phyloP scores from a whole-genome alignment of 306 rosid genomes.

The Vigna trinervia region DNA sequence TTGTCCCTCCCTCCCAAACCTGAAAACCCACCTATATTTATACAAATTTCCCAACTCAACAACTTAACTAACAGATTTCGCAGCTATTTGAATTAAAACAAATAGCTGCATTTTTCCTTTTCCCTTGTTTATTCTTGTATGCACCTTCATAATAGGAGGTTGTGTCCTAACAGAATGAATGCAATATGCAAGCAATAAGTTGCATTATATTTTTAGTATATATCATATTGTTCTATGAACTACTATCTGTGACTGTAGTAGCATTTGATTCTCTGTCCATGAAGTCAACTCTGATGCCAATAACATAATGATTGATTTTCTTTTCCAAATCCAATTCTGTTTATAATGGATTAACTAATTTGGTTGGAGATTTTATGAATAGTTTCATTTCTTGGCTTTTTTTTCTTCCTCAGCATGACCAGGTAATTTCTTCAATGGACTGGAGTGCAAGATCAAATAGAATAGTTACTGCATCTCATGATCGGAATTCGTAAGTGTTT shows the following conservation, averaged over 20 bases:
- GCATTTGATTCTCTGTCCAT: slow-evolving; percentile 5
- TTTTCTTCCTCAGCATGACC: slow-evolving; percentile 80
- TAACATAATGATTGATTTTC: neutral
- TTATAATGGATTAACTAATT: slow-evolving; percentile 28
- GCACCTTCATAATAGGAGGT: no score
- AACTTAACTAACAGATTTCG: no score
- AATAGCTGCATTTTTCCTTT: no score
- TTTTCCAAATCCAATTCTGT: slow-evolving; percentile 13
- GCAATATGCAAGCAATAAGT: slow-evolving; percentile 5
- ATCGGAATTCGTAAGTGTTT: slow-evolving; percentile 93
- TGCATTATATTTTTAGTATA: slow-evolving; percentile 1
- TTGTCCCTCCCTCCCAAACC: no score
- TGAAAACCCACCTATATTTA: no score
- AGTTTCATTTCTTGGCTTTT: slow-evolving; percentile 36
- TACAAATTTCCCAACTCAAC: no score
- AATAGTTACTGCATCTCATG: slow-evolving; percentile 96
- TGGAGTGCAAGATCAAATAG: slow-evolving; percentile 88
- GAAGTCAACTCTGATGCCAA: neutral
- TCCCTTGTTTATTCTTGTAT: no score
- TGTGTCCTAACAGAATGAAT: neutral
- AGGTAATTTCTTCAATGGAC: slow-evolving; percentile 87
- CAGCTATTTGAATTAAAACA: no score
- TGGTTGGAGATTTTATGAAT: slow-evolving; percentile 40
- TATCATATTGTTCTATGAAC: neutral
- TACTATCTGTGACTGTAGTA: neutral